Conservation (phyloP, 495 filamentous ascomycete genomes). For the Terfezia claveryi region DNA sequence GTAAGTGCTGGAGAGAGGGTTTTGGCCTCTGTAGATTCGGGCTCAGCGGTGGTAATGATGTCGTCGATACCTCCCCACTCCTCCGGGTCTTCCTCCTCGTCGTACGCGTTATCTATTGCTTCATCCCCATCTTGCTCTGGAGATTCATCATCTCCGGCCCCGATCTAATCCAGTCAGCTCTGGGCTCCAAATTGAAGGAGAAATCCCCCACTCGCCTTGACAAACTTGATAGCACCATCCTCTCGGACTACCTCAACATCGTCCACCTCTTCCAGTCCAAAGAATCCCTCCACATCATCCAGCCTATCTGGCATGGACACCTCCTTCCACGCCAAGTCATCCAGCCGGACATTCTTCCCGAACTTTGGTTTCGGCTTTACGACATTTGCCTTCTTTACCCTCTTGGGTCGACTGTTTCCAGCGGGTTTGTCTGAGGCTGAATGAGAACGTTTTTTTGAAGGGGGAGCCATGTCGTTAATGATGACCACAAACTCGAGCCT, state of each 20-base stretch:
- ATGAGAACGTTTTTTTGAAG: neutral
- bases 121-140: too few relatives aligned
- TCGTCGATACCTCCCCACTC: neutral
- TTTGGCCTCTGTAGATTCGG: conserved; percentile 1
- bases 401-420: neutral
- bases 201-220: conserved; percentile 11
- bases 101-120: neutral
- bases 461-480: neutral
- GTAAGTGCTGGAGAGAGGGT: too few relatives aligned
- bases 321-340: conserved; percentile 59
- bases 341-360: conserved; percentile 21
- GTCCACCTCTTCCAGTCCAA: conserved; percentile 77
- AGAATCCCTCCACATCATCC: conserved; percentile 87
- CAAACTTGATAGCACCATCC: conserved; percentile 30
- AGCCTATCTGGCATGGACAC: conserved; percentile 67
- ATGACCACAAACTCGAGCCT: neutral
- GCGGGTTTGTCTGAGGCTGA: neutral
- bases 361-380: neutral
- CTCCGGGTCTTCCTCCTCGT: neutral
- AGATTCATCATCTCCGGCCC: too few relatives aligned
- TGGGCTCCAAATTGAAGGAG: too few relatives aligned
- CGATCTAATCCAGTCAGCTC: too few relatives aligned
- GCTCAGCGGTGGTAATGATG: neutral
- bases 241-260: conserved; percentile 59
- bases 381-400: neutral